A percentile compares a stretch with the other conserved stretches of the same genome.
Conservation (phyloP, 352 stramenopile genomes). For the Pelagophyceae sp. region DNA sequence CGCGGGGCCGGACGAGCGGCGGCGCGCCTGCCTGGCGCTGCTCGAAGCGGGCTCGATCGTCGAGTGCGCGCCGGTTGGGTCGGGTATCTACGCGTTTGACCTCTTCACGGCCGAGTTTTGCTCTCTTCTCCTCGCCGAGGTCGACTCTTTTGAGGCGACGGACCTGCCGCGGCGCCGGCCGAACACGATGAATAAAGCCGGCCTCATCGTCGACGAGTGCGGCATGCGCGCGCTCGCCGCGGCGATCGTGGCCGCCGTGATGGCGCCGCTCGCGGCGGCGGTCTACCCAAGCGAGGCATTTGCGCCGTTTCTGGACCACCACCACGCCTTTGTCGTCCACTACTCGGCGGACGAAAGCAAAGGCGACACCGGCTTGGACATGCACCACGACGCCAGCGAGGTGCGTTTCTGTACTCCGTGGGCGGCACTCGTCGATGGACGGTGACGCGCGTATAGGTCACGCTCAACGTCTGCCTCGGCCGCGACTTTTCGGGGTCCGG, state of each 20-base stretch:
- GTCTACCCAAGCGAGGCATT: too few relatives aligned
- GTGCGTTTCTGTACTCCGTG: too few relatives aligned
- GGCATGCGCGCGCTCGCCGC: conserved; percentile 25
- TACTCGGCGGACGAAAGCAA: conserved; percentile 31
- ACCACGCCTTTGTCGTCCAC: conserved; percentile 36
- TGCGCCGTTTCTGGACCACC: conserved; percentile 28
- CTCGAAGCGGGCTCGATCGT: not conserved
- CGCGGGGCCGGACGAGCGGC: too few relatives aligned
- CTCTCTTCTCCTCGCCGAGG: not conserved
- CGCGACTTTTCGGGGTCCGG: conserved; percentile 29
- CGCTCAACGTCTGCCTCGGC: conserved; percentile 35
- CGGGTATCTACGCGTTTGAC: conserved; percentile 13
- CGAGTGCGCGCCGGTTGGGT: conserved; percentile 1
- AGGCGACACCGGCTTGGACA: conserved; percentile 21
- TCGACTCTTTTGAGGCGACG: conserved; percentile 18
- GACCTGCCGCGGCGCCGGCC: conserved; percentile 19
- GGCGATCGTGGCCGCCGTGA: conserved; percentile 22
- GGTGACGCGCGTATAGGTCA: too few relatives aligned
- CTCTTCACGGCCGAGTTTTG: conserved; percentile 17
- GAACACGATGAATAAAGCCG: conserved; percentile 34
- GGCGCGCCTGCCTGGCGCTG: too few relatives aligned
- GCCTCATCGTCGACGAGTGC: conserved; percentile 31
- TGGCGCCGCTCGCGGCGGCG: conserved; percentile 22
- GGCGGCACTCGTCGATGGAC: too few relatives aligned
- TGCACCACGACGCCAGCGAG: conserved; percentile 33